Evolutionary conservation across 192 early-diverging fungal species (phyloP).

Genomic region (Cladochytrium replicatum): DNA sequence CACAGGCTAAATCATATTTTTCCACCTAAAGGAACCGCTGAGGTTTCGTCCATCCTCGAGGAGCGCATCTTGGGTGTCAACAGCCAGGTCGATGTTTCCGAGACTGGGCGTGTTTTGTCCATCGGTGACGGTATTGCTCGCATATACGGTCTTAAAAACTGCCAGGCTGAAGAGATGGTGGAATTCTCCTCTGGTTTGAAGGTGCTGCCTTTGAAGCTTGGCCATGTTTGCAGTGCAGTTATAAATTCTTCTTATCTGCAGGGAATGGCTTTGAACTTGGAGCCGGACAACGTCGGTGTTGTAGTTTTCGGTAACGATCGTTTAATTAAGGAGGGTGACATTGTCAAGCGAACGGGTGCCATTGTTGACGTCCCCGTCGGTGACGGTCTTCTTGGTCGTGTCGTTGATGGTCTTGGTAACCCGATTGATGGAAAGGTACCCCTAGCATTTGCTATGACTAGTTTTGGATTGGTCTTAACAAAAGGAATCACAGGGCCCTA

Average conservation of each 20-base stretch:
- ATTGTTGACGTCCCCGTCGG: constrained; percentile 99
- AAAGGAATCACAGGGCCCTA: too few species aligned
- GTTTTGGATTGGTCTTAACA: too few species aligned
- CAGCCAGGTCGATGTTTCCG: constrained; percentile 80
- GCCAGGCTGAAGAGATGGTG: constrained; percentile 99
- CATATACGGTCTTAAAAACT: constrained; percentile 97
- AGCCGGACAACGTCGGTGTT: constrained; percentile 99
- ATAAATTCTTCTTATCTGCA: too few species aligned
- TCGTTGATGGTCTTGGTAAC: constrained; percentile 98
- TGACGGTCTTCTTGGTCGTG: constrained; percentile 90
- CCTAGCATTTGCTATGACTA: too few species aligned
- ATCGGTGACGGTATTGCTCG: constrained; percentile 99
- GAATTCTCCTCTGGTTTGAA: constrained; percentile 99
- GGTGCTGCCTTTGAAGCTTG: too few species aligned
- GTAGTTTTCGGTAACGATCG: constrained; percentile 99
- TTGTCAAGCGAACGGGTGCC: constrained; percentile 95
- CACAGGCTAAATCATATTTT: too few species aligned
- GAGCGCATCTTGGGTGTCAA: constrained; percentile 86
- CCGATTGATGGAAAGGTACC: constrained; percentile 93
- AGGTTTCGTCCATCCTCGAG: constrained; percentile 97
- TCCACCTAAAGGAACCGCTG: constrained; percentile 60
- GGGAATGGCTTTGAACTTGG: constrained; percentile 99
- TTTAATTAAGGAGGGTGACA: constrained; percentile 99
- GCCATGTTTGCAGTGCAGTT: too few species aligned
- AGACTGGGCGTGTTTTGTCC: constrained; percentile 97